A percentile compares a stretch with the other conserved stretches of the same genome.
Conservation (phyloP, 805 yeast species). For the Hanseniaspora jakobsenii region DNA sequence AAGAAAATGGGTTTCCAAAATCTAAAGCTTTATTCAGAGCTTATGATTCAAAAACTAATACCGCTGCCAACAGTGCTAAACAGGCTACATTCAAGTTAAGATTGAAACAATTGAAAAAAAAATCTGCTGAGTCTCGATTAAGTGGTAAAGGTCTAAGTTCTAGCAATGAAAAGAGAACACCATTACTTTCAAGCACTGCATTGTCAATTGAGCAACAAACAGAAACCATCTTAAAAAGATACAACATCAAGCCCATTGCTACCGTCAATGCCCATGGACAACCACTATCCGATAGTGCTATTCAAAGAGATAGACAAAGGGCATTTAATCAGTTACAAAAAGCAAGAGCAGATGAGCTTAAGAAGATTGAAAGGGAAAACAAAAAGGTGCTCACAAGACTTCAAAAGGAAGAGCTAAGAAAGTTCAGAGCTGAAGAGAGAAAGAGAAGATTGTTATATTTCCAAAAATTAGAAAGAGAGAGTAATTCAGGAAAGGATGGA, state of each 20-base stretch:
- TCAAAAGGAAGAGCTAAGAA: slow-evolving; percentile 1
- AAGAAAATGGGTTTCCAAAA: not conserved
- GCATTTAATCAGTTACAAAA: not conserved
- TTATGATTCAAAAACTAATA: no score
- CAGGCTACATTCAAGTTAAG: not conserved
- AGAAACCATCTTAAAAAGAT: no score
- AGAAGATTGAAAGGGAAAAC: not conserved
- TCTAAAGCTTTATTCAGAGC: no score
- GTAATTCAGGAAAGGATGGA: not conserved
- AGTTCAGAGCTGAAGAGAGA: not conserved
- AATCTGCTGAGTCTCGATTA: not conserved
- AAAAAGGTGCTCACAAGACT: not conserved
- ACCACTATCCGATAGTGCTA: not conserved
- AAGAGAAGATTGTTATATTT: slow-evolving; percentile 2
- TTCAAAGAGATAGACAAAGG: not conserved
- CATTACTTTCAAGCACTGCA: no score
- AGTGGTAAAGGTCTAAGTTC: not conserved
- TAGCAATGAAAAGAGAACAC: no score
- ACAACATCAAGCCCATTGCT: not conserved
- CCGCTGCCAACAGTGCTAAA: not conserved
- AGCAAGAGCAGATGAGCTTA: slow-evolving; percentile 1
- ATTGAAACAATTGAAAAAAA: not conserved
- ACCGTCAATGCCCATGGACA: not conserved
- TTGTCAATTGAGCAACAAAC: no score
- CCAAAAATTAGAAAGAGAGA: not conserved